These are phyloP conservation scores for Echria macrotheca DNA, from an alignment of 495 filamentous ascomycete genomes.

Conservation along the genomic window DNA sequence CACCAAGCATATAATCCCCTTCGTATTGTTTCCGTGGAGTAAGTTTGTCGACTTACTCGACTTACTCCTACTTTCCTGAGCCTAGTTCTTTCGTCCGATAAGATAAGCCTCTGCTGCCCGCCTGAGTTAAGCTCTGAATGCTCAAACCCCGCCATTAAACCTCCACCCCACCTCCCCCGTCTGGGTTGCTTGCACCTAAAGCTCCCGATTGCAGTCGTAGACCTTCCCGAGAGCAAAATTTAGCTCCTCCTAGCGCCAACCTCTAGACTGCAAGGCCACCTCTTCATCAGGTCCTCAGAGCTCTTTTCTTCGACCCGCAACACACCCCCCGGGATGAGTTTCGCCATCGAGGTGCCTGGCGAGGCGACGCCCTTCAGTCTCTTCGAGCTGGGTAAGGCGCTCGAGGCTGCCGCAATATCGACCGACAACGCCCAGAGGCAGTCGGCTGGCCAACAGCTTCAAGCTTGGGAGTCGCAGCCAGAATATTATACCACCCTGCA, in stretches of 20 bases:
- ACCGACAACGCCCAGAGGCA: slow-evolving; percentile 68
- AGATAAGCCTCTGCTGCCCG: background rate
- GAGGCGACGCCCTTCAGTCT: slow-evolving; percentile 50
- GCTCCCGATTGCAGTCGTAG: background rate
- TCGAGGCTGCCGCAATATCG: slow-evolving; percentile 72
- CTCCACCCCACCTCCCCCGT: background rate
- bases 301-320: too few species aligned
- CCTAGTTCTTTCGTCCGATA: background rate
- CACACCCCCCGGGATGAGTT: slow-evolving; percentile 47
- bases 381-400: slow-evolving; percentile 63
- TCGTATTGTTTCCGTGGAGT: too few species aligned
- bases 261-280: background rate
- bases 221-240: background rate
- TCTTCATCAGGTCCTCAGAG: background rate
- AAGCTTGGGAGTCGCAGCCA: slow-evolving; percentile 72
- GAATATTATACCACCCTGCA: slow-evolving; percentile 79
- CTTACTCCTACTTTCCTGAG: background rate
- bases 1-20: too few species aligned
- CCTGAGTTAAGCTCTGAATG: too few species aligned
- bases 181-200: background rate
- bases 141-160: background rate
- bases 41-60: background rate
- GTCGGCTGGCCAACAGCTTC: slow-evolving; percentile 74
- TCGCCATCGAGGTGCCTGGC: slow-evolving; percentile 50
- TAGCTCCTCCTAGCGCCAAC: background rate